Evolutionary conservation across 768 basidiomycete species (phyloP), one percentile per base, ranked within the genome.

Genomic region (Holtermanniella nyarrowii): DNA sequence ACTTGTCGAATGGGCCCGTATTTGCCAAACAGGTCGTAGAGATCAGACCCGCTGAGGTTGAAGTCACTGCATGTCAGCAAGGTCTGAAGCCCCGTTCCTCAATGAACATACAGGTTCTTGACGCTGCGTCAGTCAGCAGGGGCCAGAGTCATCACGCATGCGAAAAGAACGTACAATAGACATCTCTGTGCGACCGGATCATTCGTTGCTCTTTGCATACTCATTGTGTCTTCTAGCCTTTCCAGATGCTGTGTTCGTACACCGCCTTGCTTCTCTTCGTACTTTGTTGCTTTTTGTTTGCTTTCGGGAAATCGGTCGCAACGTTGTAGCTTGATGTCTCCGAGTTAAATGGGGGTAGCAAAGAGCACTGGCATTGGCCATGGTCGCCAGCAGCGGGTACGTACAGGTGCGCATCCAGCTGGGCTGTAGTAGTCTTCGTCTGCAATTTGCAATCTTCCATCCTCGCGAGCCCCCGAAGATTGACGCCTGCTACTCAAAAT

Each of bases 1-100:
- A 99, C 83, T 73, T 99, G 93, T 46, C 93, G 83, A 61, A 99
- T 86, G 62, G 86, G 86, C 44, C 93, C 93, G 75, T 97, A 99
- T 57, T 89, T 86, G 50, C 90, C 93, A 62, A 99, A 97, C 57
- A 97, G 77, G 75, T 97, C 93, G 72, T 96, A 96, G 61, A 96
- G 72, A 72, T 96, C 90, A 55, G 89, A 86, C 48, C 90, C 90
- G 13, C 63, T 66, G 50, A 69, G 66, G 49, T 66, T 67, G 61
- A 66, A 71, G 50, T 71, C 66, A 16, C 70, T 20, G 13, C 10
- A 39, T 48, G 39, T 49, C 50, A 43, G 43, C 5, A 44, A 48
- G n/a, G 26, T n/a, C 23, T 1, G 24, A 44, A 25, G 49, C 21
- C 12, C 22, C 12, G 42, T 11, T 5, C 18, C 13, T 5, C 13